Evolutionary conservation across 768 basidiomycete species (phyloP).

Genomic region (Boletus reticuloceps): DNA sequence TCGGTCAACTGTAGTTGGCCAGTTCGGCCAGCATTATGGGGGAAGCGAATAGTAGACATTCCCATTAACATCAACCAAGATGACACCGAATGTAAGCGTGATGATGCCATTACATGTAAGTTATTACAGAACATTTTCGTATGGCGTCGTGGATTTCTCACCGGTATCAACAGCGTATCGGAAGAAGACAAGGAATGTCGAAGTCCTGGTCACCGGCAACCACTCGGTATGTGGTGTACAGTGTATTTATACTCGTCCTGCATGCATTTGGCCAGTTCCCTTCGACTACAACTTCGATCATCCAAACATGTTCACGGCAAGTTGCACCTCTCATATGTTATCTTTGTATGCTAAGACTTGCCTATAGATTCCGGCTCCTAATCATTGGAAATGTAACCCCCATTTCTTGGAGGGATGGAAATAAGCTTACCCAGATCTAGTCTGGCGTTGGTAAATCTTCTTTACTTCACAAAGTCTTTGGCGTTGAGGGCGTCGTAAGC

Average conservation of each 20-base stretch:
- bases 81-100: neutral
- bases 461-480: conserved; percentile 10
- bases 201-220: conserved; percentile 4
- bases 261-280: conserved; percentile 1
- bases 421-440: conserved; percentile 2
- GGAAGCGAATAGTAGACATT: neutral
- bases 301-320: conserved; percentile 12
- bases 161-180: conserved; percentile 5
- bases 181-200: conserved; percentile 3
- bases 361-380: conserved; percentile 12
- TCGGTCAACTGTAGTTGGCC: no score
- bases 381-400: conserved; percentile 14
- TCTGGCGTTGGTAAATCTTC: conserved; percentile 16
- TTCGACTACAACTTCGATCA: conserved; percentile 6
- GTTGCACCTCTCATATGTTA: neutral
- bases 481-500: conserved; percentile 10
- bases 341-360: neutral
- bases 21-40: no score
- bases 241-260: neutral
- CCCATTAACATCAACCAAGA: neutral
- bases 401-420: neutral
- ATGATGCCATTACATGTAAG: conserved; percentile 3
- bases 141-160: neutral
- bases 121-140: neutral
- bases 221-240: neutral